Conservation (phyloP, 371 early-diverging fungal genomes). For the Parasitella parasitica region DNA sequence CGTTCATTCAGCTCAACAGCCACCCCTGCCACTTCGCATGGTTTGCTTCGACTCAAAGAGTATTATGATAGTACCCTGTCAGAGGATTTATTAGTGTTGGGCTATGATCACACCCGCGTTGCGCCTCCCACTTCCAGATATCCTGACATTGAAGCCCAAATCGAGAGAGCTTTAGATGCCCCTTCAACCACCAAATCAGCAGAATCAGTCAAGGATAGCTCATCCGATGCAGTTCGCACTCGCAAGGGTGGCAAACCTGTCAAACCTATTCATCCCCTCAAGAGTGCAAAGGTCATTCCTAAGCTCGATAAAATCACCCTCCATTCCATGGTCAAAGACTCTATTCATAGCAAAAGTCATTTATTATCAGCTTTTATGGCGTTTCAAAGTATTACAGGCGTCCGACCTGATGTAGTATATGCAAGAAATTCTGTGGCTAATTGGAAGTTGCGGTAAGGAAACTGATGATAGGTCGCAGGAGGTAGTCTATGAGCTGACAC, state of each 20-base stretch:
- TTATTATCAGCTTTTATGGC: slow-evolving; percentile 89
- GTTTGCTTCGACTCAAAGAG: slow-evolving; percentile 74
- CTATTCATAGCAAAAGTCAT: slow-evolving; percentile 85
- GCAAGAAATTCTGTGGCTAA: slow-evolving; percentile 79
- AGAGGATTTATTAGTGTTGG: slow-evolving; percentile 83
- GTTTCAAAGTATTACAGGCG: slow-evolving; percentile 86
- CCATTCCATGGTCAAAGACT: slow-evolving; percentile 82
- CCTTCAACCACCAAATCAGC: slow-evolving; percentile 3
- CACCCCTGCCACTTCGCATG: slow-evolving; percentile 41
- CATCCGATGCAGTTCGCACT: slow-evolving; percentile 33
- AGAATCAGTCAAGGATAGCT: neutral
- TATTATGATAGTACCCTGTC: slow-evolving; percentile 80
- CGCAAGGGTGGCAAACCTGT: slow-evolving; percentile 61
- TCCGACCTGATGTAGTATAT: slow-evolving; percentile 78
- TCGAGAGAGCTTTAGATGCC: slow-evolving; percentile 27
- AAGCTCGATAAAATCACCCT: slow-evolving; percentile 67
- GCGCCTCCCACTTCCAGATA: slow-evolving; percentile 38
- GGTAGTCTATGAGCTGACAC: too few relatives aligned
- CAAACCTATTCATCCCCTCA: slow-evolving; percentile 53
- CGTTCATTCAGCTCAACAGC: slow-evolving; percentile 32
- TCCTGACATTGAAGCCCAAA: slow-evolving; percentile 42
- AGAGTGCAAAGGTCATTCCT: slow-evolving; percentile 59
- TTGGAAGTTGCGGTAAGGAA: slow-evolving; percentile 79
- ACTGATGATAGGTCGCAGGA: too few relatives aligned
- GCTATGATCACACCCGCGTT: slow-evolving; percentile 74